Conservation (phyloP, 176 grass and related monocot genomes). For the Cenchrus americanus region DNA sequence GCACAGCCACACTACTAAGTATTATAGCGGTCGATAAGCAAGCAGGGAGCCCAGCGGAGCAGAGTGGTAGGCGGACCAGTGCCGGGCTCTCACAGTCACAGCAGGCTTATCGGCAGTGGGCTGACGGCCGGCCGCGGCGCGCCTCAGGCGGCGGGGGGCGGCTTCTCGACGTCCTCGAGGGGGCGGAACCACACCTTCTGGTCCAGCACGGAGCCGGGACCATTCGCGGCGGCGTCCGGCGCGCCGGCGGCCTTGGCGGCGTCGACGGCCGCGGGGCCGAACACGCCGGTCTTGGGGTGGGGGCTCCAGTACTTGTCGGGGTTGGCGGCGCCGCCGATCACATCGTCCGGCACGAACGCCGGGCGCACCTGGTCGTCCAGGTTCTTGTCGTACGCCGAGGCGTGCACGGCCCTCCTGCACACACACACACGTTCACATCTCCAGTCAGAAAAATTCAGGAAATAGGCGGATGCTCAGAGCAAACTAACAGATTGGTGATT, state of each 20-base stretch:
- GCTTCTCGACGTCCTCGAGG: slow-evolving; percentile 77
- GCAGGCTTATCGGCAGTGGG: not conserved
- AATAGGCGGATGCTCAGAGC: too few species aligned
- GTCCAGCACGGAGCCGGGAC: slow-evolving; percentile 61
- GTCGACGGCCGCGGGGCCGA: slow-evolving; percentile 60
- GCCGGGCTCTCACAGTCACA: slow-evolving; percentile 18
- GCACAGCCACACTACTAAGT: slow-evolving; percentile 19
- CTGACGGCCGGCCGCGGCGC: not conserved
- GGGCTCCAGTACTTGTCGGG: slow-evolving; percentile 94
- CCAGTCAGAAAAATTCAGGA: not conserved
- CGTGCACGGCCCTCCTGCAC: slow-evolving; percentile 67
- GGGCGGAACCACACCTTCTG: slow-evolving; percentile 94
- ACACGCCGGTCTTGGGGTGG: slow-evolving; percentile 85
- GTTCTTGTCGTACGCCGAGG: slow-evolving; percentile 93
- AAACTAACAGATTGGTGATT: not conserved
- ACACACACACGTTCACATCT: not conserved
- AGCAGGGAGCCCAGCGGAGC: slow-evolving; percentile 27
- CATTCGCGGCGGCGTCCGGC: slow-evolving; percentile 28
- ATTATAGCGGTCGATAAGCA: not conserved
- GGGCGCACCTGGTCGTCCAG: slow-evolving; percentile 79
- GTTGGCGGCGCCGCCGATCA: slow-evolving; percentile 60
- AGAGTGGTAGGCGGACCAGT: slow-evolving; percentile 32
- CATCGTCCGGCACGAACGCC: slow-evolving; percentile 86
- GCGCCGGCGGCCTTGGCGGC: slow-evolving; percentile 7
- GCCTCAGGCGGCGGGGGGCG: slow-evolving; percentile 46